Evolutionary conservation across 1,139 yeast species (phyloP).

Genomic region (Diutina ranongensis): DNA sequence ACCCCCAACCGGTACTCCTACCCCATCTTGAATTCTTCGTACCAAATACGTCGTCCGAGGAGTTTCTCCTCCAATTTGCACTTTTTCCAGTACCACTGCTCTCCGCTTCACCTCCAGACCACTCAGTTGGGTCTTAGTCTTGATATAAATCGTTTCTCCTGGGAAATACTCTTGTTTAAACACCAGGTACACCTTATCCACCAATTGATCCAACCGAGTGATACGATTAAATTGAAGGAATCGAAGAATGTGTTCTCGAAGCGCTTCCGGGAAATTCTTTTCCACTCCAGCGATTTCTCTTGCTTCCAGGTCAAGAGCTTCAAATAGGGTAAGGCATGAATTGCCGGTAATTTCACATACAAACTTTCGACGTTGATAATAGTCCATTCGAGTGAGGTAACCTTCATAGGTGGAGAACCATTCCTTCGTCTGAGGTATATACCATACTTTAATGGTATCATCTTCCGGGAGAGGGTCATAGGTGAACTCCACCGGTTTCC

Average conservation of each 20-base stretch:
- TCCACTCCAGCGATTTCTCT: slow-evolving; percentile 63
- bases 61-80: slow-evolving; percentile 28
- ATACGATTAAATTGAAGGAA: slow-evolving; percentile 72
- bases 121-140: slow-evolving; percentile 14
- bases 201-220: slow-evolving; percentile 77
- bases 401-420: slow-evolving; percentile 74
- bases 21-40: slow-evolving; percentile 33
- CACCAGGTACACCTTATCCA: slow-evolving; percentile 67
- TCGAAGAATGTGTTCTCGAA: slow-evolving; percentile 82
- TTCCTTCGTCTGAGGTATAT: slow-evolving; percentile 75
- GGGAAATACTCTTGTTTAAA: slow-evolving; percentile 85
- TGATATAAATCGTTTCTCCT: slow-evolving; percentile 71
- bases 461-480: slow-evolving; percentile 48
- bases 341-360: slow-evolving; percentile 96
- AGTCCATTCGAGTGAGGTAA: slow-evolving; percentile 58
- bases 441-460: slow-evolving; percentile 51
- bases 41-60: slow-evolving; percentile 61
- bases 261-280: slow-evolving; percentile 75
- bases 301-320: slow-evolving; percentile 72
- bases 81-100: slow-evolving; percentile 34
- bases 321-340: slow-evolving; percentile 80
- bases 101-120: slow-evolving; percentile 17
- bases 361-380: slow-evolving; percentile 64
- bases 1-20: slow-evolving; percentile 62
- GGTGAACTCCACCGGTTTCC: slow-evolving; percentile 54